Conservation (phyloP, 2,329 filamentous ascomycete species). For the Chaetomium globosum region DNA sequence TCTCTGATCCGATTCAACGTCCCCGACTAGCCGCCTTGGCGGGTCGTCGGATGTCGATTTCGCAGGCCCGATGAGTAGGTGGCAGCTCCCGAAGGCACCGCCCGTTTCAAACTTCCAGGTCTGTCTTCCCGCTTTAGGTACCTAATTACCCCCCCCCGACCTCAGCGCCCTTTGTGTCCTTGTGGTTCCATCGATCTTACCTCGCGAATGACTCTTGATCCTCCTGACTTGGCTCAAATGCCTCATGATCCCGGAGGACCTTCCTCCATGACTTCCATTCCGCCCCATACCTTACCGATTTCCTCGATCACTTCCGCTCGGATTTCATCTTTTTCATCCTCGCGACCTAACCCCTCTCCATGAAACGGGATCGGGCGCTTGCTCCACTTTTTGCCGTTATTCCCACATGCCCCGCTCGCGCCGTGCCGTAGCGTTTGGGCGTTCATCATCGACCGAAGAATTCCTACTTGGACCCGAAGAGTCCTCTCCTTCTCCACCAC, state of each 20-base stretch:
- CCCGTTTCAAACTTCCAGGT: no score
- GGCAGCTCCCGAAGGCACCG: no score
- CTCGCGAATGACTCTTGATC: neutral
- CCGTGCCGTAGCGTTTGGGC: neutral
- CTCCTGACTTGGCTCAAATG: conserved; percentile 9
- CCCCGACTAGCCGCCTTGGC: no score
- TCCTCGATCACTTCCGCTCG: conserved; percentile 3
- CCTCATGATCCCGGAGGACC: conserved; percentile 5
- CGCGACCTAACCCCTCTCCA: neutral
- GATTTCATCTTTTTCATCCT: conserved; percentile 7
- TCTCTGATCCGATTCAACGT: no score
- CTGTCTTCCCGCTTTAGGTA: no score
- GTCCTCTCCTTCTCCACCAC: conserved; percentile 4
- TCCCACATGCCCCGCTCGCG: conserved; percentile 1
- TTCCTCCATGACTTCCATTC: neutral
- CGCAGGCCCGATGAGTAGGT: no score
- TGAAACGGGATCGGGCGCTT: conserved; percentile 4
- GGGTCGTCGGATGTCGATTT: no score
- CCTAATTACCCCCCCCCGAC: no score
- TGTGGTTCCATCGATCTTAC: no score
- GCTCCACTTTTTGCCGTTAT: conserved; percentile 3
- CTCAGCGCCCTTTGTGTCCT: no score
- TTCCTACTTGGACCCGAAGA: no score
- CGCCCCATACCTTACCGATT: conserved; percentile 7
- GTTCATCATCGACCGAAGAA: neutral